These are phyloP conservation scores for Camillea tinctor DNA, from an alignment of 2,329 filamentous ascomycete species.

Conservation along the genomic window DNA sequence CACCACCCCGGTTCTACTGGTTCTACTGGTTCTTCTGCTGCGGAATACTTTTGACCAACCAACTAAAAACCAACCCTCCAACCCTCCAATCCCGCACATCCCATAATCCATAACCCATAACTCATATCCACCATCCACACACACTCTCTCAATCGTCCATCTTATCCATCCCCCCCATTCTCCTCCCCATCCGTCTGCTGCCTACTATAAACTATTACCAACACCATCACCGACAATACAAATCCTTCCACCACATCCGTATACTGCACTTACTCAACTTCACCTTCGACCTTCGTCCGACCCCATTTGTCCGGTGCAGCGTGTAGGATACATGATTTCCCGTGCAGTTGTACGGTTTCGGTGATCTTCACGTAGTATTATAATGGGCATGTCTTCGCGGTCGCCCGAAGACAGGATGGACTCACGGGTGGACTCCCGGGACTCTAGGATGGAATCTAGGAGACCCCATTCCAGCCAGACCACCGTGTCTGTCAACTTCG, in stretches of 20 bases:
- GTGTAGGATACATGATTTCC: constrained; percentile 12
- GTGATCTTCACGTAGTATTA: neutral
- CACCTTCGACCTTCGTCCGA: neutral
- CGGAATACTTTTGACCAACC: neutral
- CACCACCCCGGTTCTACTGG: neutral
- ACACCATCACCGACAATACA: neutral
- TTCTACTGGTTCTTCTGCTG: too few relatives aligned
- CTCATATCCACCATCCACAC: neutral
- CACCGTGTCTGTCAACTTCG: constrained; percentile 47
- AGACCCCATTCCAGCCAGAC: constrained; percentile 41
- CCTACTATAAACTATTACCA: neutral
- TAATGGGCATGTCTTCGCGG: constrained; percentile 18
- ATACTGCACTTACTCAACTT: neutral
- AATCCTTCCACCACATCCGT: neutral
- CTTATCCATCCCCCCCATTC: neutral
- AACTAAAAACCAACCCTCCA: neutral
- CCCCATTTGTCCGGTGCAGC: neutral
- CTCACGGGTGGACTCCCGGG: neutral
- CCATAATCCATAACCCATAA: neutral
- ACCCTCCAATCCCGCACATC: neutral
- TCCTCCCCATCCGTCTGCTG: neutral
- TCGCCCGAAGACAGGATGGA: constrained; percentile 22
- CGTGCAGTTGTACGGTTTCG: neutral
- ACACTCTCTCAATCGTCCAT: neutral
- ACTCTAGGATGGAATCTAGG: constrained; percentile 17